phyloP scores from a whole-genome alignment of 306 rosid genomes.

The Castanea crenata region DNA sequence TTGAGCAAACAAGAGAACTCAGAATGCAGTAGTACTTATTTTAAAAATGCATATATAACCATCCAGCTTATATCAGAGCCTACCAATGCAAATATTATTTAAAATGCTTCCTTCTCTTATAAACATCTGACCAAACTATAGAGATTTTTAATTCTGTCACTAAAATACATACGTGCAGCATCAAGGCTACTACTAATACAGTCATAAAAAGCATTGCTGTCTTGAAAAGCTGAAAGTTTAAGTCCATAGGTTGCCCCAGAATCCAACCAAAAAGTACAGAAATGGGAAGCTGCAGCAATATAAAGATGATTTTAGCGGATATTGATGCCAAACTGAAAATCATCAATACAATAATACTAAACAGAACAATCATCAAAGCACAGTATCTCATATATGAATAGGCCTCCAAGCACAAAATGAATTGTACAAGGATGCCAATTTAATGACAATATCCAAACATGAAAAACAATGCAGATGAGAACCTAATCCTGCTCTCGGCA shows the following conservation, averaged over 20 bases:
- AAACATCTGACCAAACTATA: no score
- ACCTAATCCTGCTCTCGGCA: no score
- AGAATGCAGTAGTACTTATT: not conserved
- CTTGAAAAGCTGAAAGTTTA: conserved; percentile 81
- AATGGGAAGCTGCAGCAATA: conserved; percentile 73
- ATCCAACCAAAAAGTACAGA: conserved; percentile 76
- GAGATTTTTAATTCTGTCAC: not conserved
- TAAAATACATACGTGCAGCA: conserved; percentile 63
- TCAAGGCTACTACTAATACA: conserved; percentile 68
- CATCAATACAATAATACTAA: no score
- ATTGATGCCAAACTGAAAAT: no score
- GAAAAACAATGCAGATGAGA: no score
- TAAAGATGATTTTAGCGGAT: no score
- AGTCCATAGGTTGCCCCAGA: conserved; percentile 67
- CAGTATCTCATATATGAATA: no score
- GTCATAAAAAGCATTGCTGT: conserved; percentile 69
- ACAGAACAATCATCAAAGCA: no score
- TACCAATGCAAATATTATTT: not conserved
- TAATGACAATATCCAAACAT: no score
- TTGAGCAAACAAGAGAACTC: not conserved
- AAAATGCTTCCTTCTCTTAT: no score
- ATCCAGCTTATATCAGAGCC: not conserved
- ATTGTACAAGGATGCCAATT: no score
- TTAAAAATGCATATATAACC: not conserved
- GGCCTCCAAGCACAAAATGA: no score